phyloP scores from a whole-genome alignment of 164 flowering plant genomes.

The Vitis vinifera region DNA sequence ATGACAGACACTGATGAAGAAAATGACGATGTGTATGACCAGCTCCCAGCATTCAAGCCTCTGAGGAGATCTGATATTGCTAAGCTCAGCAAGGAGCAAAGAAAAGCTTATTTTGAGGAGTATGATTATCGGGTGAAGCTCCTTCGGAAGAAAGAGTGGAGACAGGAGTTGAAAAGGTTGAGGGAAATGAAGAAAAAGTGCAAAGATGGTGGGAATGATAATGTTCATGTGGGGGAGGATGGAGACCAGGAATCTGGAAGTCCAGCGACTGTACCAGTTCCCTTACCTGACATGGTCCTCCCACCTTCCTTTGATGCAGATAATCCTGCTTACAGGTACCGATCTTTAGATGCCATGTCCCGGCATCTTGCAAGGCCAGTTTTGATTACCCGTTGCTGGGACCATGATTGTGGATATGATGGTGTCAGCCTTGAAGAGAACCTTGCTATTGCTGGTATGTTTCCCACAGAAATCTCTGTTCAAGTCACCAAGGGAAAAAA shows the following conservation, averaged over 20 bases:
- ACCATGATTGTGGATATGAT: slow-evolving; percentile 94
- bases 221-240: slow-evolving; percentile 50
- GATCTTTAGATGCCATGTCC: slow-evolving; percentile 84
- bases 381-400: slow-evolving; percentile 91
- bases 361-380: slow-evolving; percentile 85
- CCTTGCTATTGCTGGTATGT: slow-evolving; percentile 54
- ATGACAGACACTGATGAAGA: slow-evolving; percentile 84
- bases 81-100: slow-evolving; percentile 84
- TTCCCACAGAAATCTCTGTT: slow-evolving; percentile 60
- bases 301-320: slow-evolving; percentile 91
- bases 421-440: slow-evolving; percentile 83
- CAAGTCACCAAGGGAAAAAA: slow-evolving; percentile 93
- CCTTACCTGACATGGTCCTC: slow-evolving; percentile 81
- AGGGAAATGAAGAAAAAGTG: slow-evolving; percentile 71
- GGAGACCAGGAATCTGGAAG: slow-evolving; percentile 56
- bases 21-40: slow-evolving; percentile 89
- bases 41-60: slow-evolving; percentile 95
- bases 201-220: slow-evolving; percentile 31
- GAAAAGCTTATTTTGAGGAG: slow-evolving; percentile 88
- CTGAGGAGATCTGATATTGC: slow-evolving; percentile 70
- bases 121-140: slow-evolving; percentile 92
- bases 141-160: slow-evolving; percentile 91
- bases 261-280: slow-evolving; percentile 83
- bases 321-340: slow-evolving; percentile 77
- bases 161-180: slow-evolving; percentile 77